A percentile compares a stretch with the other conserved stretches of the same genome.
These are phyloP conservation scores for Juncus effusus DNA, from an alignment of 176 grass and related monocot genomes.

Conservation along the genomic window DNA sequence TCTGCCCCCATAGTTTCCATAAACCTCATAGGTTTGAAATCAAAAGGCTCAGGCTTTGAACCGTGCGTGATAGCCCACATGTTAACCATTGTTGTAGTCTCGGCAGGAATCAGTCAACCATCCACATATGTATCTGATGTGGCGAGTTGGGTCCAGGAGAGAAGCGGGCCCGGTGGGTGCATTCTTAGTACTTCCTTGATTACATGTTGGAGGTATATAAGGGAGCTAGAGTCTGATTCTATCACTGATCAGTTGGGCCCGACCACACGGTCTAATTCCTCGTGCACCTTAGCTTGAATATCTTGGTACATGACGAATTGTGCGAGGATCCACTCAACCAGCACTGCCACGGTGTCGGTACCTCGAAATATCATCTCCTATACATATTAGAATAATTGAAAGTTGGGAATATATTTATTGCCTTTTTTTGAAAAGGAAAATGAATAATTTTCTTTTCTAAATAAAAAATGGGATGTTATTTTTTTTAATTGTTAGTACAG, in stretches of 20 bases:
- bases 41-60: conserved; percentile 38
- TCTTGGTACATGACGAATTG: conserved; percentile 58
- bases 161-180: conserved; percentile 78
- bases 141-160: conserved; percentile 54
- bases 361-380: conserved; percentile 95
- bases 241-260: conserved; percentile 20
- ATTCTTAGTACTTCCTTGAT: conserved; percentile 70
- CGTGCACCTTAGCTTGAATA: conserved; percentile 52
- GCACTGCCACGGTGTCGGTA: conserved; percentile 80
- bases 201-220: conserved; percentile 68
- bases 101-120: conserved; percentile 54
- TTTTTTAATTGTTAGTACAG: too few relatives aligned
- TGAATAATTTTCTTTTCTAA: neutral
- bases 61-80: conserved; percentile 81
- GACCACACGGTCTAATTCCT: conserved; percentile 54
- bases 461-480: neutral
- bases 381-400: neutral
- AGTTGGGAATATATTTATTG: too few relatives aligned
- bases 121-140: conserved; percentile 60
- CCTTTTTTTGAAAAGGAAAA: too few relatives aligned
- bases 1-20: conserved; percentile 58
- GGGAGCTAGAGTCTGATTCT: conserved; percentile 36
- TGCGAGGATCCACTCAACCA: conserved; percentile 78
- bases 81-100: conserved; percentile 80
- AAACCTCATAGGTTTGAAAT: conserved; percentile 65